Evolutionary conservation across 2,329 filamentous ascomycete species (phyloP).

Genomic region (Clonostachys sp.): DNA sequence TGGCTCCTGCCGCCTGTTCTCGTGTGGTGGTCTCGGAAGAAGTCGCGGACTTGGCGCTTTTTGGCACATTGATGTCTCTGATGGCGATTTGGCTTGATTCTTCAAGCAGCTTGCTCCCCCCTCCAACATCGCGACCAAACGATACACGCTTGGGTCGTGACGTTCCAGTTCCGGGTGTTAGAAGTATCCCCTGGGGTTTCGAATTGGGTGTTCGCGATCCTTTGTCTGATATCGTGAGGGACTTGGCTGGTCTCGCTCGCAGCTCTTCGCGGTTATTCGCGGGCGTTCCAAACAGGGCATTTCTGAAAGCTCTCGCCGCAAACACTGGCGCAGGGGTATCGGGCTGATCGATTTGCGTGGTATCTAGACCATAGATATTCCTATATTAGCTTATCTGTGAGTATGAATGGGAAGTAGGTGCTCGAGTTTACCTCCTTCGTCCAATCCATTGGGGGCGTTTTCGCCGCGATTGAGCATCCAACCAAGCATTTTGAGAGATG

Average conservation of each 20-base stretch:
- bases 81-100: constrained; percentile 24
- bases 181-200: constrained; percentile 53
- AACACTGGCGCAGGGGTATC: constrained; percentile 65
- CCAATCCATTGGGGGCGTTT: constrained; percentile 24
- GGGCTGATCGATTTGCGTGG: constrained; percentile 48
- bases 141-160: constrained; percentile 61
- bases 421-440: constrained; percentile 18
- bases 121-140: constrained; percentile 54
- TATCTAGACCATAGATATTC: constrained; percentile 19
- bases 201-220: constrained; percentile 41
- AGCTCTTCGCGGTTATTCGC: constrained; percentile 24
- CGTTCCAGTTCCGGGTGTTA: constrained; percentile 60
- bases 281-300: constrained; percentile 59
- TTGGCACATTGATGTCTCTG: constrained; percentile 36
- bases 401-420: no score
- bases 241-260: constrained; percentile 13
- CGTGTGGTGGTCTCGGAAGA: neutral
- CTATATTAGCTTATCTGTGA: neutral
- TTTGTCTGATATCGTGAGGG: constrained; percentile 12
- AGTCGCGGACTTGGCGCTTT: neutral
- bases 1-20: neutral
- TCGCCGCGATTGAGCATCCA: constrained; percentile 50
- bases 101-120: constrained; percentile 25
- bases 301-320: constrained; percentile 60
- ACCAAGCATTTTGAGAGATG: constrained; percentile 44